Percentiles rank a stretch among this genome's conserved stretches.
These are phyloP conservation scores for Sambucus nigra DNA, from an alignment of 129 eudicot genomes.

Conservation along the genomic window DNA sequence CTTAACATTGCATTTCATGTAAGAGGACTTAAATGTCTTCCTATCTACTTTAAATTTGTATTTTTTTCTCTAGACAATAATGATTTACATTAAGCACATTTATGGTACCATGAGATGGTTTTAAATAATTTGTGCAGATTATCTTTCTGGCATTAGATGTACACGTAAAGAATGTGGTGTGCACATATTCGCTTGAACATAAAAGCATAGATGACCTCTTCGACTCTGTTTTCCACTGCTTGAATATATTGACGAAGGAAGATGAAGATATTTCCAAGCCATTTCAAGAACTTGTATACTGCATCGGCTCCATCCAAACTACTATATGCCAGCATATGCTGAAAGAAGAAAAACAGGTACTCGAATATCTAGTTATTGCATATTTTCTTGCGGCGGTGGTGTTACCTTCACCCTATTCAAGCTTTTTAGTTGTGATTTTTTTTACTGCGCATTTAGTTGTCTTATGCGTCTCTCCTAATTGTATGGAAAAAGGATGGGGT, in stretches of 20 bases:
- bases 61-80: background rate
- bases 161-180: conserved; percentile 65
- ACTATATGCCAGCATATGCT: conserved; percentile 79
- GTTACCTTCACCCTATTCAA: background rate
- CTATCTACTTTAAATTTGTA: background rate
- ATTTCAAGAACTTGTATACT: conserved; percentile 53
- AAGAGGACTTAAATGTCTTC: background rate
- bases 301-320: conserved; percentile 48
- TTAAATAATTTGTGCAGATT: conserved; percentile 41
- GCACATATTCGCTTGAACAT: conserved; percentile 72
- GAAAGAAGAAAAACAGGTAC: conserved; percentile 96
- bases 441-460: background rate
- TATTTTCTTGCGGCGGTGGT: background rate
- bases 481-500: too few relatives aligned
- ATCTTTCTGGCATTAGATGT: conserved; percentile 80
- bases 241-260: conserved; percentile 41
- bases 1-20: too few relatives aligned
- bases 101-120: background rate
- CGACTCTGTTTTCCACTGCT: conserved; percentile 36
- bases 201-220: conserved; percentile 49
- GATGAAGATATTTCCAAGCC: conserved; percentile 26
- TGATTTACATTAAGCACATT: background rate
- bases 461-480: too few relatives aligned
- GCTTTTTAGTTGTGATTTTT: background rate
- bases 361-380: background rate